Evolutionary conservation across 2,329 filamentous ascomycete genomes (phyloP), one percentile per base, ranked within the genome.

Genomic region (Thelonectria discophora): DNA sequence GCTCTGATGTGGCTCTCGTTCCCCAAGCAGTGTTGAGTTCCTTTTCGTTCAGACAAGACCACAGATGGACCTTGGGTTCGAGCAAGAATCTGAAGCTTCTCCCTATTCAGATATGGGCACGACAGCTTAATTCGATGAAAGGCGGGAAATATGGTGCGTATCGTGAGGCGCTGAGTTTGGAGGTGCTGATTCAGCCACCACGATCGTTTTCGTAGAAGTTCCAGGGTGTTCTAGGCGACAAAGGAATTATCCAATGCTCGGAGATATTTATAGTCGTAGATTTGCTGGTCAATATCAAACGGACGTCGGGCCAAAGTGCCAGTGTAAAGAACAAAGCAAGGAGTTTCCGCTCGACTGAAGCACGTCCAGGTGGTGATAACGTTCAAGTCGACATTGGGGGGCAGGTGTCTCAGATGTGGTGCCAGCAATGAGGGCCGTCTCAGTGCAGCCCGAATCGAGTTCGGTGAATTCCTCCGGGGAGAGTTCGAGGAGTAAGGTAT

Each of bases 131-230:
- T 34, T 51, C 42, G 21, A 17, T 51, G 15, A 30, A 48, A n/a
- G 27, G 34, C 55, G 32, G n/a, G 47, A 63, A 37, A 56, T 49
- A 48, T 69, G 60, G 65, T 49, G 67, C 67, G 70, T 70, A 60
- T 58, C 63, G 65, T 64, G 65, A 58, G 56, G 65, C 49, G 49
- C 30, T 58, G 60, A 55, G 42, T 18, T 18, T 18, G 20, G 27
- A 20, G 13, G 20, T 11, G 11, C 13, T 20, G 40, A 2, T 37
- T 37, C 3, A 37, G 7, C 34, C 12, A 13, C 15, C 2, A 37
- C 5, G 34, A 12, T 4, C 27, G 34, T 37, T 6, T 43, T 43
- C n/a, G 40, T 43, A 17, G 17, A 37, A 13, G 12, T 6, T 37
- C 15, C 34, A 37, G 15, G 12, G 34, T 37, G 34, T 37, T 4